phyloP scores from a whole-genome alignment of 192 early-diverging fungal species.

The Podila clonocystis region DNA sequence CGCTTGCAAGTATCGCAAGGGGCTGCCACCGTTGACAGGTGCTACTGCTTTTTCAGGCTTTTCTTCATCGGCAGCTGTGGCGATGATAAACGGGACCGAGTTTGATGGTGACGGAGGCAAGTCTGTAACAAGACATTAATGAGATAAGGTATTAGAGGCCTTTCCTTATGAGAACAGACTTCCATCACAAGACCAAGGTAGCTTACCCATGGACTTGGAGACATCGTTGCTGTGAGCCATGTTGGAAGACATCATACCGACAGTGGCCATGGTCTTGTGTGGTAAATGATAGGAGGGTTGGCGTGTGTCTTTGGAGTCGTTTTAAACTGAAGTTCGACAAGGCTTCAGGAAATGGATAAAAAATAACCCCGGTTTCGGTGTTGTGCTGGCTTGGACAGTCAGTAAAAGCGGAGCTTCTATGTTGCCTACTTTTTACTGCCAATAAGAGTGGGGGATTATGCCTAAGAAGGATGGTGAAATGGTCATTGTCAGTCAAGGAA shows the following conservation, averaged over 20 bases:
- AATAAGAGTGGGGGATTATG: neutral
- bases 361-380: neutral
- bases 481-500: neutral
- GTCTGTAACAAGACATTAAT: constrained; percentile 9
- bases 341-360: constrained; percentile 1
- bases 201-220: constrained; percentile 27
- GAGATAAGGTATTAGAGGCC: too few species aligned
- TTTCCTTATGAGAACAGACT: neutral
- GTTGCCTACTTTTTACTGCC: neutral
- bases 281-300: constrained; percentile 17
- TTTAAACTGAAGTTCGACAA: constrained; percentile 6
- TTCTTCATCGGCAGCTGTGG: constrained; percentile 29
- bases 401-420: constrained; percentile 1
- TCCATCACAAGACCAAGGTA: neutral
- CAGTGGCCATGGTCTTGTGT: constrained; percentile 31
- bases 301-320: constrained; percentile 8
- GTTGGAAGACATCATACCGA: constrained; percentile 4
- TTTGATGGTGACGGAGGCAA: constrained; percentile 34
- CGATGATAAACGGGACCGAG: constrained; percentile 37
- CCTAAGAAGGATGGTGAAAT: neutral
- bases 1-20: constrained; percentile 26
- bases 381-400: neutral
- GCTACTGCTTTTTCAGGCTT: constrained; percentile 21
- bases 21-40: constrained; percentile 22
- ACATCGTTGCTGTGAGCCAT: constrained; percentile 8